Evolutionary conservation across 2,329 filamentous ascomycete genomes (phyloP).

Genomic region (Alternaria tenuissima): DNA sequence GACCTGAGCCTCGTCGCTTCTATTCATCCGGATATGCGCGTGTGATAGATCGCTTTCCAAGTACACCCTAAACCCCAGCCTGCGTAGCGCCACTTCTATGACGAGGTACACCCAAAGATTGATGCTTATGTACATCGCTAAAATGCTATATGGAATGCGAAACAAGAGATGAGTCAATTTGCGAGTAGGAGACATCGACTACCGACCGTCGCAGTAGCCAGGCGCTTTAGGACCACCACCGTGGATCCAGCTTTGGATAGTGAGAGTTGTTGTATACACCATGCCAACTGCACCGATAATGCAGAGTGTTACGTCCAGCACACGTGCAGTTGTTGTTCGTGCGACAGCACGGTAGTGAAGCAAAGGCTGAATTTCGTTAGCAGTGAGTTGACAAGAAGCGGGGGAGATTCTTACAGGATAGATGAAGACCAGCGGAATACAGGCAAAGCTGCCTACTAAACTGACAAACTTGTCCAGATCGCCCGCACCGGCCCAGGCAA

Average conservation of each 20-base stretch:
- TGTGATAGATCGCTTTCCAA: slow-evolving; percentile 1
- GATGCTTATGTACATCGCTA: slow-evolving; percentile 15
- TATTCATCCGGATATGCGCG: background rate
- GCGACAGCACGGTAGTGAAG: slow-evolving; percentile 87
- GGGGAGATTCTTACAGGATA: slow-evolving; percentile 78
- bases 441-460: slow-evolving; percentile 95
- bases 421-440: slow-evolving; percentile 95
- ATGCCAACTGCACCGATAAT: slow-evolving; percentile 87
- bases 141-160: slow-evolving; percentile 15
- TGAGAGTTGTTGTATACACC: slow-evolving; percentile 89
- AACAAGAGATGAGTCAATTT: background rate
- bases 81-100: slow-evolving; percentile 1
- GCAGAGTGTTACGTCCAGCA: slow-evolving; percentile 77
- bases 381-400: background rate
- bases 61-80: background rate
- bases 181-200: background rate
- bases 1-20: slow-evolving; percentile 3
- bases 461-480: slow-evolving; percentile 98
- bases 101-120: background rate
- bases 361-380: slow-evolving; percentile 71
- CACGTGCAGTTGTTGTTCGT: slow-evolving; percentile 70
- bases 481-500: slow-evolving; percentile 92
- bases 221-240: slow-evolving; percentile 62
- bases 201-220: slow-evolving; percentile 67
- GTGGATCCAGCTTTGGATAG: slow-evolving; percentile 83